phyloP scores from a whole-genome alignment of 768 basidiomycete genomes.

The Naematelia aurantialba region DNA sequence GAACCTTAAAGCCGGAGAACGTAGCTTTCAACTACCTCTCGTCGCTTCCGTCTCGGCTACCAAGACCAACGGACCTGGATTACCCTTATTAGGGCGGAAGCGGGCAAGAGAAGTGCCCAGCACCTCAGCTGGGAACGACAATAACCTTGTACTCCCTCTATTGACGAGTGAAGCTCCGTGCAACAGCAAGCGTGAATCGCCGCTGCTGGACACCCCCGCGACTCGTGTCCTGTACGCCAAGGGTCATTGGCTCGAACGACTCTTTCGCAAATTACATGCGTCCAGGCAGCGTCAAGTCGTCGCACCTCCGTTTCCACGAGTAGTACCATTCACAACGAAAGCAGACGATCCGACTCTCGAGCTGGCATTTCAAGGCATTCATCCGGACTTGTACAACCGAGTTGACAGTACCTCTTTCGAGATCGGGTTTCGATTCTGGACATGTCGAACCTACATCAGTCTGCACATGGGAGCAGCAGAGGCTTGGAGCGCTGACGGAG shows the following conservation, averaged over 20 bases:
- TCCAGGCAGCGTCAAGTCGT: constrained; percentile 1
- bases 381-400: constrained; percentile 9
- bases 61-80: too few relatives aligned
- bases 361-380: constrained; percentile 22
- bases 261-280: constrained; percentile 11
- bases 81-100: too few relatives aligned
- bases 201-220: neutral
- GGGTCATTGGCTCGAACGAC: constrained; percentile 9
- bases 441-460: constrained; percentile 19
- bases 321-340: neutral
- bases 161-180: neutral
- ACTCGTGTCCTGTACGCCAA: constrained; percentile 9
- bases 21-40: too few relatives aligned
- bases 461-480: constrained; percentile 21
- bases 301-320: neutral
- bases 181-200: neutral
- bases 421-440: constrained; percentile 28
- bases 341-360: neutral
- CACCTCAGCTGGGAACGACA: too few relatives aligned
- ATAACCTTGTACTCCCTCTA: too few relatives aligned
- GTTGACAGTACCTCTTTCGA: constrained; percentile 6
- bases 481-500: constrained; percentile 20
- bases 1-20: too few relatives aligned
- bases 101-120: too few relatives aligned
- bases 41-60: too few relatives aligned